These are phyloP conservation scores for Aristolochia californica DNA, from an alignment of 164 flowering plant genomes.

Conservation along the genomic window DNA sequence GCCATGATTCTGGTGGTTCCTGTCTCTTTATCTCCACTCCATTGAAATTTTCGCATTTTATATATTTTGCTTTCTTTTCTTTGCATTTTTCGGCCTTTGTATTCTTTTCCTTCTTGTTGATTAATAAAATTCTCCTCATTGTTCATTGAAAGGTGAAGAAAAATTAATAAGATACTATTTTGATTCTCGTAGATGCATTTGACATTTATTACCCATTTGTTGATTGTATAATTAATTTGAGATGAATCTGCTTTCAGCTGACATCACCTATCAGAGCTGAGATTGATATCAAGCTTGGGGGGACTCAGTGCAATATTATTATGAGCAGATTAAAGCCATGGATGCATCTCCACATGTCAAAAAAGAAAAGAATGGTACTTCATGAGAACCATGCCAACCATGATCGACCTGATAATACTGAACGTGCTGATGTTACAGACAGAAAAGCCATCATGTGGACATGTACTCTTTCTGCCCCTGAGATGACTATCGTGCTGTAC, in stretches of 20 bases:
- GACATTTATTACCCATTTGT: background rate
- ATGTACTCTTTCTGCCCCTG: slow-evolving; percentile 89
- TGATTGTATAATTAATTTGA: no score
- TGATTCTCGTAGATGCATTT: background rate
- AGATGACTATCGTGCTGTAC: slow-evolving; percentile 77
- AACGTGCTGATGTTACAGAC: slow-evolving; percentile 30
- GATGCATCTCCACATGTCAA: slow-evolving; percentile 45
- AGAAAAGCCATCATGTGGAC: slow-evolving; percentile 77
- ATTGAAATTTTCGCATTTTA: no score
- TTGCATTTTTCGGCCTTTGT: no score
- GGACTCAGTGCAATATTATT: slow-evolving; percentile 78
- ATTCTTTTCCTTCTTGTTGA: no score
- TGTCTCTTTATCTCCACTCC: no score
- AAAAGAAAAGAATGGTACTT: slow-evolving; percentile 60
- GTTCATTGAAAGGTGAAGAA: no score
- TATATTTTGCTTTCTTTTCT: no score
- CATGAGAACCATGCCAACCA: slow-evolving; percentile 30
- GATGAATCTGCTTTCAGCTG: slow-evolving; percentile 43
- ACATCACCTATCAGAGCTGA: slow-evolving; percentile 67
- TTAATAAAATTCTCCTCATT: no score
- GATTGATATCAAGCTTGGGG: slow-evolving; percentile 87
- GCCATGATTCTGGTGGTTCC: no score
- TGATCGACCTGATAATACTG: slow-evolving; percentile 25
- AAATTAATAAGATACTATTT: no score
- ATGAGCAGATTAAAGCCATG: slow-evolving; percentile 68